Percentiles rank a stretch among this genome's conserved stretches.
phyloP scores from a whole-genome alignment of 1,139 yeast species.

The Kodamaea fungicola region DNA sequence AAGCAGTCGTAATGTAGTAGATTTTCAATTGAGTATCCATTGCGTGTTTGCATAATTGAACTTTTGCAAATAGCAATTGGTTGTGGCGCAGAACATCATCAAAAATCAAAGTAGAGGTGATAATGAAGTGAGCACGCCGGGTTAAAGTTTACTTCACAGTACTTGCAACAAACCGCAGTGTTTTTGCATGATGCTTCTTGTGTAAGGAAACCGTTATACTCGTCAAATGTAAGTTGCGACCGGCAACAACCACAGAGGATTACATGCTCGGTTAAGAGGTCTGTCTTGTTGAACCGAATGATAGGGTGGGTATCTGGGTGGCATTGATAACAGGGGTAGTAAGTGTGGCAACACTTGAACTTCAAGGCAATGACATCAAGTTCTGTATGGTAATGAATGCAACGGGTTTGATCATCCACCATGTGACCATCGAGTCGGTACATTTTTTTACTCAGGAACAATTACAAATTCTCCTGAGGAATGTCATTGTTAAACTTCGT shows the following conservation, averaged over 20 bases:
- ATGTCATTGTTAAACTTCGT: neutral
- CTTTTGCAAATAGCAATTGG: neutral
- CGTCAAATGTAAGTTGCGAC: slow-evolving; percentile 24
- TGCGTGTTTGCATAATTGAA: too few relatives aligned
- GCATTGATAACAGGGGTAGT: slow-evolving; percentile 42
- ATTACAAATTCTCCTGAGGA: neutral
- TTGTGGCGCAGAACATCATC: slow-evolving; percentile 1
- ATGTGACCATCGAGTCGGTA: slow-evolving; percentile 15
- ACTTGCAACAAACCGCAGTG: slow-evolving; percentile 17
- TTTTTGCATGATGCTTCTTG: neutral
- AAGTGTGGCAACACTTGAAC: slow-evolving; percentile 36
- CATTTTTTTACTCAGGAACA: neutral
- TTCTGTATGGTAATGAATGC: slow-evolving; percentile 33
- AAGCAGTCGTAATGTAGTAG: slow-evolving; percentile 31
- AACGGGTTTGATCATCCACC: slow-evolving; percentile 35
- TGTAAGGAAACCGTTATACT: slow-evolving; percentile 16
- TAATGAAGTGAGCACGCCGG: slow-evolving; percentile 39
- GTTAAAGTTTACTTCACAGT: slow-evolving; percentile 31
- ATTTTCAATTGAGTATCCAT: neutral
- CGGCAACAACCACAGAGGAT: slow-evolving; percentile 39
- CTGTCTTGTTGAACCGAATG: slow-evolving; percentile 1
- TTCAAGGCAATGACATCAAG: slow-evolving; percentile 43
- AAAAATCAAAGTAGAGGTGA: slow-evolving; percentile 31
- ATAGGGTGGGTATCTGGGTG: slow-evolving; percentile 20
- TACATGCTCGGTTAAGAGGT: slow-evolving; percentile 15